These are phyloP conservation scores for Colletotrichum limetticola DNA, from an alignment of 2,329 filamentous ascomycete species.

Conservation along the genomic window DNA sequence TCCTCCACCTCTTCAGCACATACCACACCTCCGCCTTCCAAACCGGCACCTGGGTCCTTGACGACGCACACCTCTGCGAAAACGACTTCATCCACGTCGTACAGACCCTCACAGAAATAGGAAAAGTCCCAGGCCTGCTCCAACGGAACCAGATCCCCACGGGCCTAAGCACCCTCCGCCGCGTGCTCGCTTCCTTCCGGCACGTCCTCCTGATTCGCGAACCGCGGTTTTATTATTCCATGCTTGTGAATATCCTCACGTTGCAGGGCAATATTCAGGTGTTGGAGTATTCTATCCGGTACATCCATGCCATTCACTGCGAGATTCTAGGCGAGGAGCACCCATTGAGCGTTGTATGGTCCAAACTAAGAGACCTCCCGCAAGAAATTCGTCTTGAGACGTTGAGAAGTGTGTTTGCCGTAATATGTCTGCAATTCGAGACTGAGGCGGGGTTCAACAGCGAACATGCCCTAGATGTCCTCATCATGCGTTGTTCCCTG, in stretches of 20 bases:
- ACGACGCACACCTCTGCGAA: not conserved
- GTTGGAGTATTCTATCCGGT: not conserved
- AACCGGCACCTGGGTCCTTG: not conserved
- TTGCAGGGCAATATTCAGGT: not conserved
- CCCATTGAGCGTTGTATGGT: not conserved
- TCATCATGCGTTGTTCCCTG: not conserved
- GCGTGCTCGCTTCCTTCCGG: not conserved
- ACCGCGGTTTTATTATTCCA: not conserved
- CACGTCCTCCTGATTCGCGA: not conserved
- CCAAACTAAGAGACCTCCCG: not conserved
- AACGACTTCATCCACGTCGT: not conserved
- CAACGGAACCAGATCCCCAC: not conserved
- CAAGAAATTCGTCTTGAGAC: not conserved
- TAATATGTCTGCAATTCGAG: not conserved
- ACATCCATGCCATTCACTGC: not conserved
- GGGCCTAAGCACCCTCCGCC: not conserved
- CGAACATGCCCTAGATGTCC: not conserved
- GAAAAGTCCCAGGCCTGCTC: not conserved
- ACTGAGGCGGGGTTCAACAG: not conserved
- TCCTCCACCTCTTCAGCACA: not conserved
- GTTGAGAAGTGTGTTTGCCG: not conserved
- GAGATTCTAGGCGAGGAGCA: not conserved
- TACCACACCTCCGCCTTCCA: not conserved
- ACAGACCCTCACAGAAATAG: not conserved
- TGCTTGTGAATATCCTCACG: not conserved